Base-by-base conservation (phyloP, 2,329 filamentous ascomycete species). In the Ophiosphaerella narmari region DNA sequence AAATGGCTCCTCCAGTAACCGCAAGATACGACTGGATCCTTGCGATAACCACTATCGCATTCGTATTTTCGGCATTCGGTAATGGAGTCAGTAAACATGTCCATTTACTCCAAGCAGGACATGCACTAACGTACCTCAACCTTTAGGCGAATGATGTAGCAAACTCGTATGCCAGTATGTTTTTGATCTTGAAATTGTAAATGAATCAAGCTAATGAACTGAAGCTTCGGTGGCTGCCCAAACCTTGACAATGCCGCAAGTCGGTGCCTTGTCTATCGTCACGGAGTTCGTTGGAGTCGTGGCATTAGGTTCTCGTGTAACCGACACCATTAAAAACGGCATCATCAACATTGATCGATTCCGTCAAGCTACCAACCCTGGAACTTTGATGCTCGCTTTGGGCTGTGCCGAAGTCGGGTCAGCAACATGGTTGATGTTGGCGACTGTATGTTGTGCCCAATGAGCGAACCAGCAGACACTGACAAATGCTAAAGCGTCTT, bases 241-340 rank as follows among this genome's bases (percentile, higher is more conserved):
- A 16, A 78, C 78, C 29, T 69, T 81, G 57, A 76, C 75, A 41
- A 79, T 81, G 76, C 71, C 73, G 51, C 77, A 79, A 57, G 78
- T 72, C 60, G 78, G 78, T 58, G 58, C 80, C 29, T 64, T 81
- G 9, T 72, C 77, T 46, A 70, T 72, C 37, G 58, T 75, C 50
- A 80, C 78, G 13, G 79, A 82, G 57, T 76, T 81, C 59, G 63
- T 79, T 13, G 79, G 78, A 45, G 79, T 78, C 5, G 74, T 81
- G 7, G 76, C 74, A 43, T 69, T 81, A 41, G 79, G 80, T 40
- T 63, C 75, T 13, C 75, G 81, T 47, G 81, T 83, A 5, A 79
- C 83, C 23, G 80, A 82, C 49, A 85, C 83, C 8, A 85, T 85
- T 65, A 78, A 81, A 47, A 84, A 79, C 60, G 80, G 81, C 54